Evolutionary conservation across 2,329 filamentous ascomycete species (phyloP), one percentile per base, ranked within the genome.

Genomic region (Neofusicoccum sp.): DNA sequence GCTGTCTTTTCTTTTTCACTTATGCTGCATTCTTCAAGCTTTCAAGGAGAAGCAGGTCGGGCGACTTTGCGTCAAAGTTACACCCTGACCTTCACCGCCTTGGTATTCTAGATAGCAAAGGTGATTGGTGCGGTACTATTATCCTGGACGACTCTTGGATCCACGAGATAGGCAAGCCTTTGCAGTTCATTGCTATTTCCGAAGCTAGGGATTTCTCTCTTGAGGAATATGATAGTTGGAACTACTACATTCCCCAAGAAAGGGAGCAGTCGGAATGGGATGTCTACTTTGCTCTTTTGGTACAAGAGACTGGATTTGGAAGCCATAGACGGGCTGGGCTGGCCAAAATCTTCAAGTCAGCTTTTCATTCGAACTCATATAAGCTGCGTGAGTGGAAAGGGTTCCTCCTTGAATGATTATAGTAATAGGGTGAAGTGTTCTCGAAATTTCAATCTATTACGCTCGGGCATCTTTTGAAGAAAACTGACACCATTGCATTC

Each of bases 171-270:
- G 36, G 38, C 11, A 4, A 1, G 3, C 31, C 36, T 1, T 34
- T n/a, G 9, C 65, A 70, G 28, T 71, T 74, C 60, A 69, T 75
- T 31, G 73, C 75, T 6, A 67, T 75, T 11, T 74, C 70, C 0
- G 71, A 76, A 2, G 72, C 73, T 4, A 73, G 72, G 57, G 56
- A 58, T 0, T 75, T 76, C 57, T 68, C 70, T 1, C 26, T 60
- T 4, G 67, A 69, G 0, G 73, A 75, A 63, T 71, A 61, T 38
- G 58, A 63, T 7, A 64, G 48, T 14, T 75, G 73, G 72, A 74
- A 65, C 1, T 73, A 72, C 60, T 75, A 74, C 49, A 68, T 75
- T 3, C 71, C 72, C 16, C 68, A 70, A 56, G 69, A 72, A 61
- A 61, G 67, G 12, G 64, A 72, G 11, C 62, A 73, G 58, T 67